Base-by-base conservation (phyloP, 768 basidiomycete genomes). In the Russula emetica region DNA sequence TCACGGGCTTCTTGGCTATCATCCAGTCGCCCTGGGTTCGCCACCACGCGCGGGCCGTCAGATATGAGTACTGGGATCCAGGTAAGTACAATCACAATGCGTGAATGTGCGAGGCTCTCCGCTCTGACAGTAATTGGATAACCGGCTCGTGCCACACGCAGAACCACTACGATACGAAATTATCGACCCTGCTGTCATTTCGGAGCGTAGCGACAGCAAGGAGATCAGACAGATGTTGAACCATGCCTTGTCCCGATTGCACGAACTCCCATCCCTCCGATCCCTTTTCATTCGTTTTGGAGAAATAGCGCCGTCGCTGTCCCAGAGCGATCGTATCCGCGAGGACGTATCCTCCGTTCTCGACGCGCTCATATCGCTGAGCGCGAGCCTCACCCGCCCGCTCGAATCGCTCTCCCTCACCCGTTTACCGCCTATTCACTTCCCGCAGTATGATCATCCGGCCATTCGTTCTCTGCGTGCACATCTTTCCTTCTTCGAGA, bases 61-160 rank as follows among this genome's bases (percentile, higher is more conserved):
- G 16, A n/a, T 64, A 64, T 40, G 59, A 60, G 32, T 64, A 64
- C 24, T 64, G 63, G 63, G 38, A 64, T 36, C 63, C 63, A 64
- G 63, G 63, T 61, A 28, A 51, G 59, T 40, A 47, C 22, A 40
- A 40, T 38, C 20, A 44, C 44, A 22, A 22, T 4, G 10, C n/a
- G 4, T 45, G 8, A 5, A 20, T 42, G 20, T 18, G 16, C 16
- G 38, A 40, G 14, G 38, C 5, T 40, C 36, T 36, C 36, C 36
- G 36, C 13, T 36, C 36, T 36, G 36, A 36, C 38, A 16, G 5
- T 18, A 40, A 40, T 18, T 6, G 5, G 14, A 14, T 38, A 38
- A 38, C 38, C 14, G 13, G 16, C 13, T 36, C 5, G 11, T 8
- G 1, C 10, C 11, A 0, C 20, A 14, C 42, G 4, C 24, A 64